Evolutionary conservation across 2,329 filamentous ascomycete species (phyloP), one percentile per base, ranked within the genome.

Genomic region (Nothopassalora personata): DNA sequence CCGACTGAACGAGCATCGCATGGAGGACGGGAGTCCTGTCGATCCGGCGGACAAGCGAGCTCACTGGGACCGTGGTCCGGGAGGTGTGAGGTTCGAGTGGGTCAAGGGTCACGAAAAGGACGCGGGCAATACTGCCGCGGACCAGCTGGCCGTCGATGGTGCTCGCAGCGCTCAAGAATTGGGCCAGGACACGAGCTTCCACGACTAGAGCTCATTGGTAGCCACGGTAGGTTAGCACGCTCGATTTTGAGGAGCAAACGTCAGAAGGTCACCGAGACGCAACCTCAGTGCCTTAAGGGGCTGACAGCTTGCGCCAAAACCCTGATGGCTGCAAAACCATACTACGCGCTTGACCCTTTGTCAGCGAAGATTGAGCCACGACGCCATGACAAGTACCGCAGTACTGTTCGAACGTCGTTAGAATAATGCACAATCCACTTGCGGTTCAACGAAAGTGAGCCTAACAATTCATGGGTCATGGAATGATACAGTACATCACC

Each of bases 81-180:
- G 70, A 6, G 66, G 68, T 10, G 72, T 74, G 43, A 76, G 83
- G 56, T 94, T 96, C 69, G 81, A 86, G 63, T 97, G 92, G 92
- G 86, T 97, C 50, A 96, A 96, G 75, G 94, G 91, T 0, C 94
- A 99, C 72, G 81, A 81, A 28, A 80, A 80, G 48, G 80, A 90
- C 65, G 73, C 77, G 3, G 92, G 93, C 1, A 97, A 97, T 69
- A 80, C 85, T 48, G 88, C 85, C 11, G 94, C 94, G 1, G 93
- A 97, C 77, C 74, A 74, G 60, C 77, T 97, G 61, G 92, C 92
- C 1, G 87, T 90, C 34, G 77, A 79, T 57, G 88, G 86, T 0
- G 86, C 88, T 18, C 77, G 76, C 64, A 71, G 69, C 47, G 74
- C 72, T 34, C 70, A 64, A 59, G 70, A 71, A 54, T 34, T 71